Percentiles rank a stretch among this genome's conserved stretches.
These are phyloP conservation scores for Cytospora mali DNA, from an alignment of 2,329 filamentous ascomycete species.

Conservation along the genomic window DNA sequence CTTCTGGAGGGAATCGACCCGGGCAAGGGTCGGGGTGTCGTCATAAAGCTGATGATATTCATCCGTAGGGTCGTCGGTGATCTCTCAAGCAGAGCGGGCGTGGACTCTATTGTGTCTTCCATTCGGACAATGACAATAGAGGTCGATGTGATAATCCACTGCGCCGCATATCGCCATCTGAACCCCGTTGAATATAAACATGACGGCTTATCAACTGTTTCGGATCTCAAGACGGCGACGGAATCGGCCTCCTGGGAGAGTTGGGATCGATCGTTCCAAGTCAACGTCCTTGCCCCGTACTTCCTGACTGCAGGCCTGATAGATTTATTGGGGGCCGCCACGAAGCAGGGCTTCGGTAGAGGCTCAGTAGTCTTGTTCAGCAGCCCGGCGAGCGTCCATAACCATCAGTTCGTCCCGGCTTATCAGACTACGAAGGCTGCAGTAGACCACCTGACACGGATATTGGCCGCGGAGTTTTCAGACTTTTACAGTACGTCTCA, in stretches of 20 bases:
- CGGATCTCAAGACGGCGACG: constrained; percentile 25
- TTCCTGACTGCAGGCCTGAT: constrained; percentile 31
- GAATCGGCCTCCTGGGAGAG: constrained; percentile 25
- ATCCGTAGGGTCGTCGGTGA: constrained; percentile 25
- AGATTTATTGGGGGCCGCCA: constrained; percentile 27
- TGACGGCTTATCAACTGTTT: constrained; percentile 11
- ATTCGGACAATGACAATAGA: constrained; percentile 13
- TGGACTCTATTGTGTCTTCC: constrained; percentile 16
- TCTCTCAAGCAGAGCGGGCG: constrained; percentile 25
- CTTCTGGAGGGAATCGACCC: no score
- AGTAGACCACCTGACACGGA: constrained; percentile 24
- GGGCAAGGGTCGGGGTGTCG: background rate
- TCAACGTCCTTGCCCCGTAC: constrained; percentile 31
- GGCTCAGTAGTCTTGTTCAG: constrained; percentile 32
- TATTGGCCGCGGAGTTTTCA: constrained; percentile 18
- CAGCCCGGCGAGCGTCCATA: constrained; percentile 32
- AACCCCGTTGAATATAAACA: constrained; percentile 26
- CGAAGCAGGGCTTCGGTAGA: constrained; percentile 28
- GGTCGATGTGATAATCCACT: constrained; percentile 25
- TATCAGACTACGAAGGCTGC: constrained; percentile 30
- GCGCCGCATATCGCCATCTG: constrained; percentile 26
- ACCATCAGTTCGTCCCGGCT: constrained; percentile 28
- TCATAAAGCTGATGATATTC: background rate
- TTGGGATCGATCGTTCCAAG: constrained; percentile 28
- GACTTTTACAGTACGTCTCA: constrained; percentile 8